Conservation (phyloP, 2,329 filamentous ascomycete genomes). For the Ascochyta lentis region DNA sequence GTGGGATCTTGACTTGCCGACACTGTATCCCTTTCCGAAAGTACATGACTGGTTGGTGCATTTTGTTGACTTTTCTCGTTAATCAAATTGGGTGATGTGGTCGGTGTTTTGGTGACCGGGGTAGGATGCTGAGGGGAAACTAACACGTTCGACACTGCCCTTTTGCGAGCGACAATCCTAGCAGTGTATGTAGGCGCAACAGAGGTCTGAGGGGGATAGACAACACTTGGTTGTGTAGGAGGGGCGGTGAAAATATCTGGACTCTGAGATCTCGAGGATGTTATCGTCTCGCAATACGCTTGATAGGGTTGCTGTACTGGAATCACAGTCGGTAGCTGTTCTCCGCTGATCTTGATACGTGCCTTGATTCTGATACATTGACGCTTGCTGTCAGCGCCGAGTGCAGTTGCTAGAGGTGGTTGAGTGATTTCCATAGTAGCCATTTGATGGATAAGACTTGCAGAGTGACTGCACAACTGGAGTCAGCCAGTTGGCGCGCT, state of each 20-base stretch:
- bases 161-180: slow-evolving; percentile 3
- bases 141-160: background rate
- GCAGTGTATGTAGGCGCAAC: slow-evolving; percentile 6
- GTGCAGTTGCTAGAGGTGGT: background rate
- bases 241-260: slow-evolving; percentile 19
- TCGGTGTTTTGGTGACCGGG: background rate
- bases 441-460: background rate
- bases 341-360: slow-evolving; percentile 3
- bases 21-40: background rate
- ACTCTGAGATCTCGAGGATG: slow-evolving; percentile 25
- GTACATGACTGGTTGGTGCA: background rate
- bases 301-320: slow-evolving; percentile 19
- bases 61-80: slow-evolving; percentile 6
- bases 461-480: background rate
- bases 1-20: slow-evolving; percentile 20
- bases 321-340: slow-evolving; percentile 1
- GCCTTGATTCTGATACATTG: slow-evolving; percentile 8
- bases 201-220: background rate
- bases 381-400: background rate
- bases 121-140: background rate
- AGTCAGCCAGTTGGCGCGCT: background rate
- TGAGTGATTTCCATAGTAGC: slow-evolving; percentile 5
- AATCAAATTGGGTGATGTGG: slow-evolving; percentile 1
- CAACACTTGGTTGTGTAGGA: slow-evolving; percentile 5
- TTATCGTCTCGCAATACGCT: slow-evolving; percentile 30